Conservation (phyloP, 192 early-diverging fungal species). For the Coemansia sp. region DNA sequence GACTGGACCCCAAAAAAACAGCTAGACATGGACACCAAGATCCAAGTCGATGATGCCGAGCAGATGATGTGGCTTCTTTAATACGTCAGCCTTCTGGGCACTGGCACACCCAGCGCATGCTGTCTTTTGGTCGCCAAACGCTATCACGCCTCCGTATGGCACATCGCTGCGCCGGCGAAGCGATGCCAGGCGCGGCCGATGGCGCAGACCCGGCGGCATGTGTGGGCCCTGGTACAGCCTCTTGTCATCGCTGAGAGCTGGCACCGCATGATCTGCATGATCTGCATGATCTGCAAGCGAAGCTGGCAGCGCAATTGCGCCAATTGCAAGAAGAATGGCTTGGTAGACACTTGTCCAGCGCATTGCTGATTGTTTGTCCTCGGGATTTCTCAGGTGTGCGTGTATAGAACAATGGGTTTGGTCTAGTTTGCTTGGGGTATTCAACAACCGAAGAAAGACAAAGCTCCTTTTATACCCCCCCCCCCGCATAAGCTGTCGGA, state of each 20-base stretch:
- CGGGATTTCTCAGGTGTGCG: too few relatives aligned
- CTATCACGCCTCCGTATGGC: slow-evolving; percentile 25
- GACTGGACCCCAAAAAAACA: too few relatives aligned
- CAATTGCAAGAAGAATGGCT: neutral
- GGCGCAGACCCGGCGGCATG: slow-evolving; percentile 26
- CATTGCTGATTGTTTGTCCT: neutral
- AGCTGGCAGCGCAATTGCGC: neutral
- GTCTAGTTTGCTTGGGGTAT: too few relatives aligned
- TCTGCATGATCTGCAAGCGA: neutral
- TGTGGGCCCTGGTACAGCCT: slow-evolving; percentile 29
- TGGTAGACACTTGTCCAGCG: neutral
- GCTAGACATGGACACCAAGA: too few relatives aligned
- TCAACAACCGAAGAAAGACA: too few relatives aligned
- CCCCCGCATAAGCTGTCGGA: too few relatives aligned
- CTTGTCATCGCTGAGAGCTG: neutral
- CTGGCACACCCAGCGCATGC: neutral
- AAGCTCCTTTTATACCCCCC: too few relatives aligned
- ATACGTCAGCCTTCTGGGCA: too few relatives aligned
- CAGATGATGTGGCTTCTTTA: too few relatives aligned
- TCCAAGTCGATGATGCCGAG: too few relatives aligned
- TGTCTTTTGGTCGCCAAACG: slow-evolving; percentile 16
- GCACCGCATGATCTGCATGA: neutral
- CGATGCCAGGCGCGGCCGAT: slow-evolving; percentile 1
- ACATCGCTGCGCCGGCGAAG: slow-evolving; percentile 19
- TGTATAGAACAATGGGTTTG: too few relatives aligned